Evolutionary conservation across 1,284 basidiomycete genomes (phyloP).

Genomic region (Cutaneotrichosporon sp.): DNA sequence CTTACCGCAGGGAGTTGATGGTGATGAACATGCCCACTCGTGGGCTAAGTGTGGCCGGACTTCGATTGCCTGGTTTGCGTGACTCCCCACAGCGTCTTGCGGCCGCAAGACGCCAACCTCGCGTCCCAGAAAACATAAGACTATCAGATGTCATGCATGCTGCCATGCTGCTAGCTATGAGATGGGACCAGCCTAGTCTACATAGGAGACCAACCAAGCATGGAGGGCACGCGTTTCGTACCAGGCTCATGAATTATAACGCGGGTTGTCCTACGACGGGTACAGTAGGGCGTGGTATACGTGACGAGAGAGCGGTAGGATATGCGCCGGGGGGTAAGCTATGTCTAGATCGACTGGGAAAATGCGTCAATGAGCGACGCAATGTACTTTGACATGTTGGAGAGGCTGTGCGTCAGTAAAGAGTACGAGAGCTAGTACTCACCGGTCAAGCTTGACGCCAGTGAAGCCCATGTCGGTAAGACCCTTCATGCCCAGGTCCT

Average conservation of each 20-base stretch:
- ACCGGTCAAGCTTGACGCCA: slow-evolving; percentile 35
- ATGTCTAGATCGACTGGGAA: neutral
- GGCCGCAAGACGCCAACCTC: too few species aligned
- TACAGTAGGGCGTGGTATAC: slow-evolving; percentile 3
- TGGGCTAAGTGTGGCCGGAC: too few species aligned
- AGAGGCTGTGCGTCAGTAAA: neutral
- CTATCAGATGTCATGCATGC: too few species aligned
- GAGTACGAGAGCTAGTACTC: slow-evolving; percentile 4
- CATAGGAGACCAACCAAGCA: neutral
- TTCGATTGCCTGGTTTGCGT: too few species aligned
- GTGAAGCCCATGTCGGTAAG: slow-evolving; percentile 39
- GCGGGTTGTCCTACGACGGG: neutral
- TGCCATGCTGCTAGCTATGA: too few species aligned
- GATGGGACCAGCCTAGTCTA: neutral
- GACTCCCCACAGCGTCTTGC: too few species aligned
- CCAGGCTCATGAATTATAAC: slow-evolving; percentile 3
- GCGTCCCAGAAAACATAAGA: too few species aligned
- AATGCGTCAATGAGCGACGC: slow-evolving; percentile 34
- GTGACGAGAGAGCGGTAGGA: neutral
- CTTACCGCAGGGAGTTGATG: too few species aligned
- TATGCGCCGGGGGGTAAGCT: neutral
- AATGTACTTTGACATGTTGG: slow-evolving; percentile 39
- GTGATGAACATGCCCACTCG: too few species aligned
- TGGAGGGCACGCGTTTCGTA: neutral
- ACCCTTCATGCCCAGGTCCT: slow-evolving; percentile 44